Base-by-base conservation (phyloP, 2,329 filamentous ascomycete genomes). In the Didymella segeticola region DNA sequence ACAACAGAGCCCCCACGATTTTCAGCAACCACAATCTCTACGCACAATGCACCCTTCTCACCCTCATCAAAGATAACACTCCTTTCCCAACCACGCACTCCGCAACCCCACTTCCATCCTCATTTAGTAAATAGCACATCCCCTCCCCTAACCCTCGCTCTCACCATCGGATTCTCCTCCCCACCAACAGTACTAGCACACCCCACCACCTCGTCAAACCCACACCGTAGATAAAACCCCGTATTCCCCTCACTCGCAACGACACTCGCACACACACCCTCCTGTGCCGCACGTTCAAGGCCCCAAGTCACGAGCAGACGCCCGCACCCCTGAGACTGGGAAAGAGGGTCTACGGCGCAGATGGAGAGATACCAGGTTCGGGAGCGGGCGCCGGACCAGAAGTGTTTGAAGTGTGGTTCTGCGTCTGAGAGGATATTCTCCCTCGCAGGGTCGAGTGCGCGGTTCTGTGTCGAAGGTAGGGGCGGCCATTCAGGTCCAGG, bases 271-370 rank as follows among this genome's bases (percentile, higher is more conserved):
- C 68, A 68, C n/a, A 79, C 57, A 0, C 64, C 66, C 10, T 79
- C 77, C 11, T 63, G 47, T 37, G 69, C 57, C 0, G 77, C 75
- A 29, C 67, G 60, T 1, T 75, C 62, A 0, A 80, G 57, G 0
- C 79, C 79, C 77, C 77, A 79, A 20, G 64, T 48, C 10, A 79
- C 77, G 7, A 82, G 68, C 20, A 58, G 59, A 5, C 65, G 67
- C 1, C 78, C 79, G 10, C 75, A 48, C 2, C 71, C 74, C 31
- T 60, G 60, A 4, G 74, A 68, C 38, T 80, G 77, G 23, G 69
- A 71, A 5, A 71, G 68, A 0, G 78, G 79, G 38, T 76, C 70
- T 1, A 78, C 68, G n/a, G 67, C 70, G 7, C 78, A 58, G 2
- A 69, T 47, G 4, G 75, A 69, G 3, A 81, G 68, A 42, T 74